Evolutionary conservation across 352 stramenopile genomes (phyloP), one percentile per base, ranked within the genome.

Genomic region (Globisporangium nagaii): DNA sequence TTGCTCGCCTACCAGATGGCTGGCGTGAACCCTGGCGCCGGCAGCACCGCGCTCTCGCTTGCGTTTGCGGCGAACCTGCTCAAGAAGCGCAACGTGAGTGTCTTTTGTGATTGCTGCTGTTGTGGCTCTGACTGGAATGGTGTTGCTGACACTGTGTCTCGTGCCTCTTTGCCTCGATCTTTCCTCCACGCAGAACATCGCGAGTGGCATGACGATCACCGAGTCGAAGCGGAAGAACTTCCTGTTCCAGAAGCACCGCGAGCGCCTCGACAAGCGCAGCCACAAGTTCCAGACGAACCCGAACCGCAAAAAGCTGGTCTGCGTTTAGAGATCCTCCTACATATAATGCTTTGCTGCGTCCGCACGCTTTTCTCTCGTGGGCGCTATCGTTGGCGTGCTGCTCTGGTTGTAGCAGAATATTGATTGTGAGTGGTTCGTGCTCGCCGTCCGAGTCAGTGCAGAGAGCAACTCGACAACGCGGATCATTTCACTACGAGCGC

Each of bases 221-320:
- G 76, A 92, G 58, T 66, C 65, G 51, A 81, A 76, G 50, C 65
- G 66, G 27, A 77, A 91, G 63, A 84, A 83, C 60, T 84, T 84
- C 45, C 68, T 80, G 60, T 81, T 90, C 57, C 62, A 86, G 48
- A 92, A 91, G 68, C 84, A 92, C 60, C 75, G 78, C 49, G 84
- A 81, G 52, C 80, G 81, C 27, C 70, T 94, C 44, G 82, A 92
- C 41, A 84, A 70, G 40, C 84, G 84, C 53, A 91, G 79, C 45
- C 81, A 94, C 68, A 94, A 94, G 67, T 58, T 94, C 30, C 84
- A 94, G 65, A 88, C 70, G 55, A 75, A 90, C 58, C 84, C 84
- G 53, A 94, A 94, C 57, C 81, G 84, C 57, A 63, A 63, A 66
- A 63, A 55, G 43, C 76, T 94, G 63, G 62, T 94, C 45, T 90